These are phyloP conservation scores for Elaphomyces granulatus DNA, from an alignment of 495 filamentous ascomycete species.

Conservation along the genomic window DNA sequence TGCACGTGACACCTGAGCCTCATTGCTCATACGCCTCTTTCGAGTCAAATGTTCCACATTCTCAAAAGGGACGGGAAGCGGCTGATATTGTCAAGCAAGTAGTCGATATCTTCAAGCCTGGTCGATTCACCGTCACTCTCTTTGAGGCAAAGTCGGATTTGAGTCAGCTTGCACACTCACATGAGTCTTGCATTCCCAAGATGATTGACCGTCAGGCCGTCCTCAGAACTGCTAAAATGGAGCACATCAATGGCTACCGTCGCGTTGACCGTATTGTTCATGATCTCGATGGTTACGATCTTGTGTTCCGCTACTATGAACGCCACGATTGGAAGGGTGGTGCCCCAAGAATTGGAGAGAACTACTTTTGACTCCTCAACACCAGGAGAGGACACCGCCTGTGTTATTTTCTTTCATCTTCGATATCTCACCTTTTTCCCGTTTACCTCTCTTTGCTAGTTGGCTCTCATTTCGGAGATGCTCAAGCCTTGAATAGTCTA, in stretches of 20 bases:
- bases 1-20: conserved; percentile 96
- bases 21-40: conserved; percentile 98
- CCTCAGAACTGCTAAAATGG: conserved; percentile 53
- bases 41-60: conserved; percentile 95
- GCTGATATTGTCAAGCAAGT: conserved; percentile 86
- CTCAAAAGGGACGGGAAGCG: conserved; percentile 75
- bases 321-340: conserved; percentile 80
- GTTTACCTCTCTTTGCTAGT: conserved; percentile 1
- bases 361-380: conserved; percentile 28
- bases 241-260: conserved; percentile 73
- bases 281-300: conserved; percentile 92
- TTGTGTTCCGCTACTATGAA: conserved; percentile 95
- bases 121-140: conserved; percentile 90
- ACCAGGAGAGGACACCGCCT: conserved; percentile 3
- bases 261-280: conserved; percentile 92
- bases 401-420: conserved; percentile 1
- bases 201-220: conserved; percentile 32
- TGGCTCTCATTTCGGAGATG: no score
- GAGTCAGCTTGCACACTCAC: conserved; percentile 8
- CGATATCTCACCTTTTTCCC: conserved; percentile 3
- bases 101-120: conserved; percentile 87
- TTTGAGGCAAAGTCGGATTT: conserved; percentile 69
- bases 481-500: no score
- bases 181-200: conserved; percentile 8
- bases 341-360: conserved; percentile 56